Evolutionary conservation across 768 basidiomycete species (phyloP).

Genomic region (Plicaturopsis crispa): DNA sequence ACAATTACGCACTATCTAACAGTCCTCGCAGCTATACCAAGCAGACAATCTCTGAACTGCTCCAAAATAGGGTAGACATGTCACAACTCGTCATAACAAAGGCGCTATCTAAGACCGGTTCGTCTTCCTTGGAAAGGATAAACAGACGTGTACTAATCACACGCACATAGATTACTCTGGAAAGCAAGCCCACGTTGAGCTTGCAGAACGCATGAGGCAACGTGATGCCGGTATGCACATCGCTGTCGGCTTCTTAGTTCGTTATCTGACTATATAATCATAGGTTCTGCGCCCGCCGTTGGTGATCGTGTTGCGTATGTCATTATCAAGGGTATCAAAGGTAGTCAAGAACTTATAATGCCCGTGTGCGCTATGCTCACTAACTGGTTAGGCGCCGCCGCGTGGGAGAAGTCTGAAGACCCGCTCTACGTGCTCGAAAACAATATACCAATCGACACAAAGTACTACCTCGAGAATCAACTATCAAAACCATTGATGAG

Average conservation of each 20-base stretch:
- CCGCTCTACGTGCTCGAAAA: constrained; percentile 97
- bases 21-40: constrained; percentile 75
- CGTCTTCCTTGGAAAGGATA: too few species aligned
- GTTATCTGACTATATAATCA: not conserved
- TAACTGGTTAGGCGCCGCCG: constrained; percentile 72
- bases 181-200: constrained; percentile 95
- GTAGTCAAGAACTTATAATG: constrained; percentile 23
- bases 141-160: not conserved
- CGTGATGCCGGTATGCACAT: constrained; percentile 73
- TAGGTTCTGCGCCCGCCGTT: constrained; percentile 92
- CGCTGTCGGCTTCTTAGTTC: not conserved
- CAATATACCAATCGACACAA: constrained; percentile 95
- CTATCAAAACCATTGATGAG: constrained; percentile 94
- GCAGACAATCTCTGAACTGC: constrained; percentile 83
- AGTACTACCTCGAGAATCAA: constrained; percentile 97
- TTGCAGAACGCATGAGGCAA: constrained; percentile 92
- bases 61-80: constrained; percentile 98
- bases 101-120: constrained; percentile 83
- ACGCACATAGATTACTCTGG: constrained; percentile 68
- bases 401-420: constrained; percentile 98
- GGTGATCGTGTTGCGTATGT: constrained; percentile 99
- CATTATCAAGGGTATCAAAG: constrained; percentile 94
- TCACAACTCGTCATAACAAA: constrained; percentile 99
- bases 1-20: too few species aligned
- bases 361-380: not conserved